A percentile compares a stretch with the other conserved stretches of the same genome.
Evolutionary conservation across 2,329 filamentous ascomycete species (phyloP).

Genomic region (Phialophora chinensis): DNA sequence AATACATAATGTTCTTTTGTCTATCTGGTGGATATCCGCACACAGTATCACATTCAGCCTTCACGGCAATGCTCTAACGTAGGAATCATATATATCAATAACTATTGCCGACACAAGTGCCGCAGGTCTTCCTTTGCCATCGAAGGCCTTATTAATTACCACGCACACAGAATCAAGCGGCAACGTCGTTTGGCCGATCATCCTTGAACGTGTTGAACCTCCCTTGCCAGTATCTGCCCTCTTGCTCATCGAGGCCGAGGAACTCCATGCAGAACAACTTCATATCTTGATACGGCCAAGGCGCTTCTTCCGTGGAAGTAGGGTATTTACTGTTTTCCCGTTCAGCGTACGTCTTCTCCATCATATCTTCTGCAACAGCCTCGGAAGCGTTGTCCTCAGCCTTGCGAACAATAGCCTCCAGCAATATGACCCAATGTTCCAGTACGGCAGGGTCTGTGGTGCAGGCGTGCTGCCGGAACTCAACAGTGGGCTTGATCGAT

Average conservation of each 20-base stretch:
- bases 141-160: too few relatives aligned
- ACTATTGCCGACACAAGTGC: too few relatives aligned
- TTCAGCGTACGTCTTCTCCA: conserved; percentile 20
- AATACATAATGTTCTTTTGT: too few relatives aligned
- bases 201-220: conserved; percentile 25
- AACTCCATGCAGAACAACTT: conserved; percentile 27
- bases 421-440: conserved; percentile 33
- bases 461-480: conserved; percentile 37
- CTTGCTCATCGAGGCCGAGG: conserved; percentile 24
- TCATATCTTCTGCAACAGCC: not conserved
- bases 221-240: conserved; percentile 27
- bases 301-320: not conserved
- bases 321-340: conserved; percentile 28
- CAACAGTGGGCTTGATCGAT: conserved; percentile 33
- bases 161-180: not conserved
- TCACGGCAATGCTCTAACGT: too few relatives aligned
- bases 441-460: conserved; percentile 25
- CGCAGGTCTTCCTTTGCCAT: too few relatives aligned
- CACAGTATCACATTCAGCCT: too few relatives aligned
- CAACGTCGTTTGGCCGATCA: conserved; percentile 12
- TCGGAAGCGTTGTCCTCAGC: conserved; percentile 26
- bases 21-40: too few relatives aligned
- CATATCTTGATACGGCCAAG: conserved; percentile 29
- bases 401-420: conserved; percentile 30
- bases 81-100: too few relatives aligned